These are phyloP conservation scores for Coccomyxa sp. DNA, from an alignment of 139 green algal species.

Conservation along the genomic window DNA sequence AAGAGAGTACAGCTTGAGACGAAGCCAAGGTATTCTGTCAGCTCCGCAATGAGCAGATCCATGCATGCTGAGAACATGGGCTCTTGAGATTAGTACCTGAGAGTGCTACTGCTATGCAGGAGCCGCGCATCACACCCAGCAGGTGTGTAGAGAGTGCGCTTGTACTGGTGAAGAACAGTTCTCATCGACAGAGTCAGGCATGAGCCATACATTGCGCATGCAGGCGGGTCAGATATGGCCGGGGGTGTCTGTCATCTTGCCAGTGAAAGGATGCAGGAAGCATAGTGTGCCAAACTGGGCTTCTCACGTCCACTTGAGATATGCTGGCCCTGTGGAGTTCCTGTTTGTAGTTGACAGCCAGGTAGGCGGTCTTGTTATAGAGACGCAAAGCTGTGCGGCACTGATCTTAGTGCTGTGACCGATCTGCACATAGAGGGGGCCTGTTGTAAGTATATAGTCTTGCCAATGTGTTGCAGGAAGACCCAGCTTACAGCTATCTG, in stretches of 20 bases:
- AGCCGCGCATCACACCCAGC: too few relatives aligned
- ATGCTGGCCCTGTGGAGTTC: constrained; percentile 64
- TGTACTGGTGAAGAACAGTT: too few relatives aligned
- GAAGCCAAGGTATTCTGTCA: too few relatives aligned
- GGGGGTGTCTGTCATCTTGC: constrained; percentile 56
- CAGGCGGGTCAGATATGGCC: constrained; percentile 35
- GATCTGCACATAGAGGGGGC: background rate
- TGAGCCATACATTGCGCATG: too few relatives aligned
- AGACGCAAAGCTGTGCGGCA: constrained; percentile 13
- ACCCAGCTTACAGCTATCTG: background rate
- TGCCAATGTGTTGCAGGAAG: constrained; percentile 2
- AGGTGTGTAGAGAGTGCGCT: too few relatives aligned
- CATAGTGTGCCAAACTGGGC: constrained; percentile 64
- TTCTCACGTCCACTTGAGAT: constrained; percentile 48
- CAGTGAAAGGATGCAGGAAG: constrained; percentile 55
- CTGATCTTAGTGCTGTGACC: background rate
- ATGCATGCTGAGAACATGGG: too few relatives aligned
- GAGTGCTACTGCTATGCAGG: too few relatives aligned
- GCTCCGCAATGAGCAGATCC: too few relatives aligned
- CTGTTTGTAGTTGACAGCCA: constrained; percentile 69
- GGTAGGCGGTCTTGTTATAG: constrained; percentile 35
- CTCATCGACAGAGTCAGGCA: too few relatives aligned
- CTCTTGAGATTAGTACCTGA: too few relatives aligned
- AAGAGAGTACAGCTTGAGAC: too few relatives aligned
- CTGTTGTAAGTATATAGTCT: background rate